phyloP scores from a whole-genome alignment of 345 rosid genomes.

The Litchi chinensis region DNA sequence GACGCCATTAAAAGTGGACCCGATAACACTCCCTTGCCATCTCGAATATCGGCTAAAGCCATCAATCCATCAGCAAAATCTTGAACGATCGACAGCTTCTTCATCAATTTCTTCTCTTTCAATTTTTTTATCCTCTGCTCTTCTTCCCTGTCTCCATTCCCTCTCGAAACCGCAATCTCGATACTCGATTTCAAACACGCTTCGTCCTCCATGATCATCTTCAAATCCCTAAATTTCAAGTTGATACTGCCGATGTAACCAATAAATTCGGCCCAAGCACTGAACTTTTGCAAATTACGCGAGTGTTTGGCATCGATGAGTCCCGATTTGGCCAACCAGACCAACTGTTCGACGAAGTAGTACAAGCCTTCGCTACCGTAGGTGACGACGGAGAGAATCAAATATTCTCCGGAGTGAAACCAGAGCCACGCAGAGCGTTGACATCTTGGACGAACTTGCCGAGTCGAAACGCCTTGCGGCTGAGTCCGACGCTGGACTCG shows the following conservation, averaged over 20 bases:
- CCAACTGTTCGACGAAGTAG: slow-evolving; percentile 79
- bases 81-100: slow-evolving; percentile 72
- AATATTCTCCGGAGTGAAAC: slow-evolving; percentile 47
- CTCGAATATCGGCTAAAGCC: slow-evolving; percentile 75
- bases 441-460: slow-evolving; percentile 90
- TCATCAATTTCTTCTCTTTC: slow-evolving; percentile 70
- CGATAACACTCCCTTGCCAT: slow-evolving; percentile 65
- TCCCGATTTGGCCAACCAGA: slow-evolving; percentile 88
- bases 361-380: slow-evolving; percentile 91
- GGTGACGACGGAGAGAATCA: slow-evolving; percentile 49
- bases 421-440: slow-evolving; percentile 63
- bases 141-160: slow-evolving; percentile 43
- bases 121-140: slow-evolving; percentile 54
- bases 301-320: slow-evolving; percentile 61
- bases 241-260: slow-evolving; percentile 77
- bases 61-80: slow-evolving; percentile 86
- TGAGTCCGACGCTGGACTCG: slow-evolving; percentile 94
- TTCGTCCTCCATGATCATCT: slow-evolving; percentile 51
- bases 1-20: slow-evolving; percentile 56
- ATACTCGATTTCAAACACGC: slow-evolving; percentile 50
- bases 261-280: slow-evolving; percentile 81
- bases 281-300: slow-evolving; percentile 52
- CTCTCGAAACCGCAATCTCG: slow-evolving; percentile 57
- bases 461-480: slow-evolving; percentile 94
- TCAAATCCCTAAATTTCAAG: slow-evolving; percentile 74